Percentiles rank a stretch among this genome's conserved stretches.
phyloP scores from a whole-genome alignment of 345 rosid species.

The Gossypium bickii region DNA sequence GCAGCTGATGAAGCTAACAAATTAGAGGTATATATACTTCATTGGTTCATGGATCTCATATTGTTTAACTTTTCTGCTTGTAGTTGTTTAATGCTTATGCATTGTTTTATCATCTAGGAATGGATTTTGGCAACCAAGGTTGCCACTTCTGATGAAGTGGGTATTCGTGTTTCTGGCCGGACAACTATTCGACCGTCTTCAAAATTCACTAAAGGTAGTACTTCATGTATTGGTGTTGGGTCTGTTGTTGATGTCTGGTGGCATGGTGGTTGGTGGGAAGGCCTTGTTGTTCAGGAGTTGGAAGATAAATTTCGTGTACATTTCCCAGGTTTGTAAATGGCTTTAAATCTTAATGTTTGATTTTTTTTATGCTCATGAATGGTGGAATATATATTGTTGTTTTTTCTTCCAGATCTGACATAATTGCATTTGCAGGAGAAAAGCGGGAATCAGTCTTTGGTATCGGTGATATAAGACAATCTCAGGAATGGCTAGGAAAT shows the following conservation, averaged over 20 bases:
- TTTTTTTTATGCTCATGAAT: background rate
- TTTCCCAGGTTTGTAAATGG: constrained; percentile 61
- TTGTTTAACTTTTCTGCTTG: background rate
- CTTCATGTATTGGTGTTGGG: constrained; percentile 40
- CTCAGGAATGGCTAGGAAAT: constrained; percentile 67
- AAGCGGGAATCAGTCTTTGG: constrained; percentile 46
- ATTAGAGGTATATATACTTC: constrained; percentile 44
- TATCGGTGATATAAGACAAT: constrained; percentile 43
- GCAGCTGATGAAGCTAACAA: constrained; percentile 60
- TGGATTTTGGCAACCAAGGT: constrained; percentile 59
- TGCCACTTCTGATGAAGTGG: constrained; percentile 50
- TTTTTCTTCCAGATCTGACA: background rate
- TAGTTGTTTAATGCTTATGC: background rate
- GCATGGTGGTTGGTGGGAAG: constrained; percentile 92
- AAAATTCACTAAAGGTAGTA: constrained; percentile 17
- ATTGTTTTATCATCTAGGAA: constrained; percentile 41
- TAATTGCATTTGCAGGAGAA: constrained; percentile 47
- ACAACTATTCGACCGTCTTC: constrained; percentile 49
- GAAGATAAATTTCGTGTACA: constrained; percentile 50
- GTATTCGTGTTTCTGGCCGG: constrained; percentile 52
- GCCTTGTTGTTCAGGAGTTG: constrained; percentile 52
- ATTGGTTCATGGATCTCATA: background rate
- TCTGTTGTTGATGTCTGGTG: constrained; percentile 76
- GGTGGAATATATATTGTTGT: background rate
- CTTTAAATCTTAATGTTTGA: background rate